Base-by-base conservation (phyloP, 2,329 filamentous ascomycete genomes). In the Penicillium sp. region DNA sequence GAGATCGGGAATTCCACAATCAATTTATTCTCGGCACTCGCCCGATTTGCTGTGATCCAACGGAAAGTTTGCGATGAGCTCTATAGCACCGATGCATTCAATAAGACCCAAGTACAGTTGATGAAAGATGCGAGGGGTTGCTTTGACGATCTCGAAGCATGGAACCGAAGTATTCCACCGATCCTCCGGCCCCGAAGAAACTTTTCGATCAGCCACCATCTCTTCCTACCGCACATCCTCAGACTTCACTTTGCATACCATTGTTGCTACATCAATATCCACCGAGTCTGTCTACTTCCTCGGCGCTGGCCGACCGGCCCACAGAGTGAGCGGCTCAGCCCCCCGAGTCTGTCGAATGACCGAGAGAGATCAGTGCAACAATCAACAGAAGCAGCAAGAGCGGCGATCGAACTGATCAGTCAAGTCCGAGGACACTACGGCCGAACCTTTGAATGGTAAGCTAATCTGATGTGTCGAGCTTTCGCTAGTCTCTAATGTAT, bases 211-310 rank as follows among this genome's bases (percentile, higher is more conserved):
- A 15, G 45, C 19, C 25, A 61, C 13, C 31, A 51, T 16, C 41
- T 44, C 31, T 59, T 50, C 21, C 40, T 57, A 16, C 55, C 49
- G 15, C 55, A 63, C 46, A n/a, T 65, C 3, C 33, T 63, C n/a
- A 56, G 62, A 15, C 43, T 65, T 21, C 57, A 63, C 19, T 46
- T 63, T 50, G 53, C 60, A 5, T 65, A 60, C 19, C 50, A 63
- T 19, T 60, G 49, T 34, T 65, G 60, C 52, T 57, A 60, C 34
- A 48, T 57, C 3, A 65, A 63, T 33, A 57, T 65, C 19, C 59
- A 58, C 25, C 62, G 60, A 46, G 27, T 58, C 10, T 59, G 48
- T 31, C 49, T 57, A 36, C 27, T 53, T 25, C 51, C 51, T n/a
- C 51, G 51, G 39, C 25, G 51, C 27, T 53, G 44, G 51, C 11